Evolutionary conservation across 768 basidiomycete genomes (phyloP), one percentile per base, ranked within the genome.

Genomic region (Mycena amicta): DNA sequence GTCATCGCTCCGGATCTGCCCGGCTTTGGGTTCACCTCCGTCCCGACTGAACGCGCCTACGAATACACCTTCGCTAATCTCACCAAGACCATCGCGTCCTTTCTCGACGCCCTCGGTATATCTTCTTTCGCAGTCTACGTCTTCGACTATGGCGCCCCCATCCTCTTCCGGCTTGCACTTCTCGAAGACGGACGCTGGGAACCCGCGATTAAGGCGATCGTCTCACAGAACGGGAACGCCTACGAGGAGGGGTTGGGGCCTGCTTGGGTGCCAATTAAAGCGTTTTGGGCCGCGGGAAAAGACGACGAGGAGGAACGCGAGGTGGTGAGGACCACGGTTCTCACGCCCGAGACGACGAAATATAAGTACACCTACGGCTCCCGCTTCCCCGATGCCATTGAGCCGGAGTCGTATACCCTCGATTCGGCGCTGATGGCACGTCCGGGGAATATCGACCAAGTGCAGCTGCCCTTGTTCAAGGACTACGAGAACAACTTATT

Each of bases 151-250:
- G 81, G 81, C 33, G 74, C 75, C 15, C 74, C 75, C 0, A 70
- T 67, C 23, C 72, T 69, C 13, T 53, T 59, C 28, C 72, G 77
- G 55, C 67, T 80, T 33, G 79, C 78, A 4, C 67, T 80, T 13
- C 59, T 71, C 2, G 73, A 75, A 8, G 80, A 80, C 0, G 66
- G 73, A 18, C 33, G 33, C n/a, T n/a, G n/a, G n/a, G n/a, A n/a
- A n/a, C n/a, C n/a, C 15, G 69, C 68, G 20, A 72, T 82, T 57
- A 76, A 71, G 6, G 81, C 73, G 3, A 74, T 82, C 59, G 72
- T 81, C 58, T 62, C 72, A 1, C 81, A 83, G 65, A 82, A 80
- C 60, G 81, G 80, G 11, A 82, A 82, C 62, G 77, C 77, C 0
- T 82, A 76, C 63, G 71, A 68, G 5, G 80, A 77, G 41, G 82